These are phyloP conservation scores for Flaveria sonorensis DNA, from an alignment of 129 eudicot genomes.

Conservation along the genomic window DNA sequence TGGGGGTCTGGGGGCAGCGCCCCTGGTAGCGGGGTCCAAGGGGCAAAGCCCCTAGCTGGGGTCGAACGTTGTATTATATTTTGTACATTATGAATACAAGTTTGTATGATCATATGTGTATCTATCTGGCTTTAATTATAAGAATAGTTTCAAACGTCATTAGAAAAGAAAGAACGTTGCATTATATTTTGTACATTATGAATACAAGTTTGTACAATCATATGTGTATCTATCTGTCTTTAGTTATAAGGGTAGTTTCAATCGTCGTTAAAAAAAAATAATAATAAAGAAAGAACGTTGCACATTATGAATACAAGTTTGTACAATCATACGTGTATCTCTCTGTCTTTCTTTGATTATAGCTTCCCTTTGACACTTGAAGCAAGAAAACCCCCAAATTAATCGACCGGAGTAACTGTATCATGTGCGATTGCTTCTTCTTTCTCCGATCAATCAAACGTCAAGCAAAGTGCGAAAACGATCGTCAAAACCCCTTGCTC, in stretches of 20 bases:
- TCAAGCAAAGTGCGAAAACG: slow-evolving; percentile 14
- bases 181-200: not conserved
- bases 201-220: slow-evolving; percentile 1
- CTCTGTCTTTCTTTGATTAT: slow-evolving; percentile 1
- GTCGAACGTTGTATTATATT: not conserved
- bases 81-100: not conserved
- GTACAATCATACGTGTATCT: slow-evolving; percentile 5
- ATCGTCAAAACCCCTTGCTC: slow-evolving; percentile 24
- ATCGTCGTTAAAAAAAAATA: too few relatives aligned
- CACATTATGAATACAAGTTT: not conserved
- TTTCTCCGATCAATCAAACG: slow-evolving; percentile 15
- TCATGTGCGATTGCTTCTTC: slow-evolving; percentile 36
- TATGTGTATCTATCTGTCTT: not conserved
- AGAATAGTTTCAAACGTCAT: too few relatives aligned
- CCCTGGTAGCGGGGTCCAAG: too few relatives aligned
- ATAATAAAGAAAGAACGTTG: not conserved
- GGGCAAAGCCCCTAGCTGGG: too few relatives aligned
- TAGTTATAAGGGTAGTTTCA: not conserved
- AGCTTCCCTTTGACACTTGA: slow-evolving; percentile 20
- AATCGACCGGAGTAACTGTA: not conserved
- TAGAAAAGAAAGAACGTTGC: not conserved
- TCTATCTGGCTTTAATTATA: not conserved
- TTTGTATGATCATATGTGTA: slow-evolving; percentile 5
- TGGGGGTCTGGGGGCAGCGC: too few relatives aligned
- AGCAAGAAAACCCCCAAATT: slow-evolving; percentile 32